Evolutionary conservation across 176 grass and related monocot genomes (phyloP).

Genomic region (Microstegium vimineum): DNA sequence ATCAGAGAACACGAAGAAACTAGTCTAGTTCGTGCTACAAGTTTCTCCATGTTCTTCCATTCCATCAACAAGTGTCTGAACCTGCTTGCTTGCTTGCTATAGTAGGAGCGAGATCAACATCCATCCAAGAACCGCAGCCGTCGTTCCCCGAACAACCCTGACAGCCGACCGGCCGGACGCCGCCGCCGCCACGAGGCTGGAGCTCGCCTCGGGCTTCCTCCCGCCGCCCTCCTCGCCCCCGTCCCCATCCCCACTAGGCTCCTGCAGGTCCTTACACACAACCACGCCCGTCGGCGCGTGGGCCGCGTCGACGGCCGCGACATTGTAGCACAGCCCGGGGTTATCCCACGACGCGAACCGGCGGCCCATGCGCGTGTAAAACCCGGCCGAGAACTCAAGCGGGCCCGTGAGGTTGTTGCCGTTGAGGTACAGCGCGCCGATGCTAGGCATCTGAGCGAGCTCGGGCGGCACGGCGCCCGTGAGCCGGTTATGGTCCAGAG

Average conservation of each 20-base stretch:
- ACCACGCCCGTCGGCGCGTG: slow-evolving; percentile 33
- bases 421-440: slow-evolving; percentile 81
- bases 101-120: not conserved
- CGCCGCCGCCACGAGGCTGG: slow-evolving; percentile 21
- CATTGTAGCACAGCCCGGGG: slow-evolving; percentile 61
- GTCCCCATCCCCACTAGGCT: not conserved
- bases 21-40: too few species aligned
- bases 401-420: slow-evolving; percentile 77
- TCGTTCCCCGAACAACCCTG: slow-evolving; percentile 15
- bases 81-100: slow-evolving; percentile 22
- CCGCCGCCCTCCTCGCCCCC: not conserved
- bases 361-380: slow-evolving; percentile 73
- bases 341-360: slow-evolving; percentile 93
- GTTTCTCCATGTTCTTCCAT: slow-evolving; percentile 7
- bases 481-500: slow-evolving; percentile 72
- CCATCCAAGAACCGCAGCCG: slow-evolving; percentile 14
- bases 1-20: slow-evolving; percentile 5
- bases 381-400: slow-evolving; percentile 57
- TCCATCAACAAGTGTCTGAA: not conserved
- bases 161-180: slow-evolving; percentile 15
- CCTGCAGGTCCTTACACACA: slow-evolving; percentile 46
- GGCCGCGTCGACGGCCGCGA: slow-evolving; percentile 3
- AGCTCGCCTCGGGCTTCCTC: slow-evolving; percentile 47
- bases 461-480: slow-evolving; percentile 45
- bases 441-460: slow-evolving; percentile 52